These are phyloP conservation scores for Blastobotrys americana DNA, from an alignment of 805 yeast species.

Conservation along the genomic window DNA sequence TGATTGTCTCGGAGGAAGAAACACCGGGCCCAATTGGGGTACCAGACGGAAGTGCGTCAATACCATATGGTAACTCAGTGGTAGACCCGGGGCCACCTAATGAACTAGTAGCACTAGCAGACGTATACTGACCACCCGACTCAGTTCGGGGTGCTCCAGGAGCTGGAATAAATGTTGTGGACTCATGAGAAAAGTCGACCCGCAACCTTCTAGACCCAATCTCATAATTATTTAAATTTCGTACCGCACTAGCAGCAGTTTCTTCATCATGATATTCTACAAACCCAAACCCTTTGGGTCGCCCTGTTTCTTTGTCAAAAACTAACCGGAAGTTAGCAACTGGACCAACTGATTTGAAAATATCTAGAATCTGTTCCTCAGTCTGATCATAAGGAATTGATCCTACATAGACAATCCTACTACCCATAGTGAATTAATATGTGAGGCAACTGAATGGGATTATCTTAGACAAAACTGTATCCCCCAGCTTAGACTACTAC, in stretches of 20 bases:
- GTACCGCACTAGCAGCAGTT: constrained; percentile 83
- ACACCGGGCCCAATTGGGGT: constrained; percentile 34
- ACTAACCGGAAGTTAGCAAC: constrained; percentile 65
- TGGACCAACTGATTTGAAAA: constrained; percentile 85
- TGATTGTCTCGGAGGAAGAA: constrained; percentile 38
- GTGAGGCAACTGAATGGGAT: too few species aligned
- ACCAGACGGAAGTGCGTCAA: constrained; percentile 43
- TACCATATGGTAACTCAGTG: not conserved
- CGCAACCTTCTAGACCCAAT: constrained; percentile 65
- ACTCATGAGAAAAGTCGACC: constrained; percentile 66
- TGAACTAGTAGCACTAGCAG: not conserved
- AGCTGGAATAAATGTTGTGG: constrained; percentile 20
- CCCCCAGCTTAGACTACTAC: too few species aligned
- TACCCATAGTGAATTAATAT: too few species aligned
- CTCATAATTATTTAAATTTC: constrained; percentile 73
- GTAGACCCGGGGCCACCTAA: not conserved
- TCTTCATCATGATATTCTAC: constrained; percentile 76
- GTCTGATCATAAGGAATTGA: constrained; percentile 90
- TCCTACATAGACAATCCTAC: constrained; percentile 60
- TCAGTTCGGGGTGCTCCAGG: too few species aligned
- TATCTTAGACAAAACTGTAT: too few species aligned
- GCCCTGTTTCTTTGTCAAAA: constrained; percentile 84
- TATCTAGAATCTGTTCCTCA: constrained; percentile 84
- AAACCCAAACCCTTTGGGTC: constrained; percentile 84
- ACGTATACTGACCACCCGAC: not conserved